These are phyloP conservation scores for Peronospora farinosa DNA, from an alignment of 352 stramenopile genomes.

Conservation along the genomic window DNA sequence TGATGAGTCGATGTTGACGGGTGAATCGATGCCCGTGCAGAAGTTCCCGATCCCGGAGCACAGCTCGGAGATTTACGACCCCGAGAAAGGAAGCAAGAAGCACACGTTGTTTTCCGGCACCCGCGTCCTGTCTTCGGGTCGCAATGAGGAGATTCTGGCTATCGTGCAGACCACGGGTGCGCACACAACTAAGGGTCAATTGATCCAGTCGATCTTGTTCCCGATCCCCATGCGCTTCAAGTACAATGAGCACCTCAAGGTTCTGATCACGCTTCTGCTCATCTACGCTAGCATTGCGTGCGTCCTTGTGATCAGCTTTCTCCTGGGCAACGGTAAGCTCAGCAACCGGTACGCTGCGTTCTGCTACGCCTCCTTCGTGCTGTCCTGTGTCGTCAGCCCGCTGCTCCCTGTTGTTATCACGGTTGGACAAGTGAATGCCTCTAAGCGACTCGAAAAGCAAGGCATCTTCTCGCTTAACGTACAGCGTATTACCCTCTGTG, in stretches of 20 bases:
- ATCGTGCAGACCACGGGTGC: slow-evolving; percentile 79
- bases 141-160: slow-evolving; percentile 57
- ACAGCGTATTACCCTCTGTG: slow-evolving; percentile 78
- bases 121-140: slow-evolving; percentile 58
- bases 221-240: slow-evolving; percentile 86
- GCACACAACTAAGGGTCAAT: slow-evolving; percentile 77
- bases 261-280: slow-evolving; percentile 76
- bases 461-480: slow-evolving; percentile 81
- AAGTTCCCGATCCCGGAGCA: slow-evolving; percentile 65
- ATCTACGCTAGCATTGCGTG: slow-evolving; percentile 61
- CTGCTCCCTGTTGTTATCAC: slow-evolving; percentile 87
- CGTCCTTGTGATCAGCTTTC: slow-evolving; percentile 72
- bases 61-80: slow-evolving; percentile 47
- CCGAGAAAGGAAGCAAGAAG: slow-evolving; percentile 61
- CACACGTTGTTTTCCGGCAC: slow-evolving; percentile 87
- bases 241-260: slow-evolving; percentile 87
- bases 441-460: slow-evolving; percentile 63
- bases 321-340: slow-evolving; percentile 46
- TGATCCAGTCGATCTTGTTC: slow-evolving; percentile 84
- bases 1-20: slow-evolving; percentile 71
- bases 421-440: slow-evolving; percentile 80
- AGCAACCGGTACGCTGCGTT: slow-evolving; percentile 38
- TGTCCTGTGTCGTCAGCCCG: slow-evolving; percentile 65
- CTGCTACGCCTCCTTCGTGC: slow-evolving; percentile 77
- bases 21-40: slow-evolving; percentile 82